phyloP scores from a whole-genome alignment of 2,329 filamentous ascomycete genomes.

The Colletotrichum ledebouriae region DNA sequence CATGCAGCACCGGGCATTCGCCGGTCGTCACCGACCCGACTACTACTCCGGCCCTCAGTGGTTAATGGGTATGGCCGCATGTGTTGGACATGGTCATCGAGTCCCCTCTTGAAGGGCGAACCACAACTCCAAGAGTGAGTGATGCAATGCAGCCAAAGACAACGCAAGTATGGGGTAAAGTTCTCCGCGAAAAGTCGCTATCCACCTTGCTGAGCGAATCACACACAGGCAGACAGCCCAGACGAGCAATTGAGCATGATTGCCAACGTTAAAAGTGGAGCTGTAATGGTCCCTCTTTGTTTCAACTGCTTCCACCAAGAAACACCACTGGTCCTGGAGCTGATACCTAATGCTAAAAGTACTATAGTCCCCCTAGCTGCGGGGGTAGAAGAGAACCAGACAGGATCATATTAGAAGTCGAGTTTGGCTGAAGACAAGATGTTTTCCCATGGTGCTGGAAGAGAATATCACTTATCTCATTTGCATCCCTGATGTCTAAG shows the following conservation, averaged over 20 bases:
- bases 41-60: no score
- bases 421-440: background rate
- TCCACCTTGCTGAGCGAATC: background rate
- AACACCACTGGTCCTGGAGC: no score
- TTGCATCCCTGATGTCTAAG: no score
- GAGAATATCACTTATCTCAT: no score
- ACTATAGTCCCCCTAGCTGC: background rate
- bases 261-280: no score
- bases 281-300: no score
- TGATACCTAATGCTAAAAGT: no score
- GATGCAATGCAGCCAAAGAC: background rate
- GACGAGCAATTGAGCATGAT: background rate
- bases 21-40: no score
- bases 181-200: no score
- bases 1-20: conserved; percentile 9
- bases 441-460: background rate
- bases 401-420: background rate
- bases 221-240: background rate
- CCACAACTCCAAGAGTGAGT: background rate
- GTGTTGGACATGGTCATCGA: background rate
- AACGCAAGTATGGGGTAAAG: no score
- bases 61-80: conserved; percentile 4
- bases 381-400: background rate
- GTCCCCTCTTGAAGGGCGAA: background rate
- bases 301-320: no score